Base-by-base conservation (phyloP, 2,329 filamentous ascomycete species). In the Ophiostoma pallidulum region DNA sequence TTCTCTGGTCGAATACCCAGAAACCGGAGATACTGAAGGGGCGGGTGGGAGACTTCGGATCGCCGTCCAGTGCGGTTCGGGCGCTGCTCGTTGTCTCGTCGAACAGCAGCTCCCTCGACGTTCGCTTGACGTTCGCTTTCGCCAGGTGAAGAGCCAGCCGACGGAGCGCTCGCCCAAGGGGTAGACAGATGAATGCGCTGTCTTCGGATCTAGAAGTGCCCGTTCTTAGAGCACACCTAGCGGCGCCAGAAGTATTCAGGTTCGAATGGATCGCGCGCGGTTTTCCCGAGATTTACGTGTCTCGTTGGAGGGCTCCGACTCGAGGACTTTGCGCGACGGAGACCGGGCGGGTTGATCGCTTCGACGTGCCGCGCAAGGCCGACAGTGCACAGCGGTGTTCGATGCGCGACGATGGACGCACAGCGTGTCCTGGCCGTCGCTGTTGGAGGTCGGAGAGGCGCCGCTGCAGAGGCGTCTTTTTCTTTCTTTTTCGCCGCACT, bases 221-320 rank as follows among this genome's bases (percentile, higher is more conserved):
- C 37, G 45, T 41, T 35, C 26, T 26, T 19, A 41, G 29, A 47
- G 45, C 45, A 47, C 36, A 20, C 45, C 37, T 8, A 47, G 37
- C 45, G 29, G 24, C 44, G 12, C 44, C 44, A 16, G 41, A 41
- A 29, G 43, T 46, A 18, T 46, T 18, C 22, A n/a, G n/a, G n/a
- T n/a, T n/a, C n/a, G 26, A 16, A 37, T 36, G 14, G 13, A 28
- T 8, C 20, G 16, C 10, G 24, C 7, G 41, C 24, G 19, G 29
- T 18, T 3, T 13, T 43, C 41, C 41, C 12, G 28, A 3, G 8
- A 16, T 16, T 24, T 14, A 8, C 20, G 4, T 43, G 18, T 43
- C 29, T 14, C 20, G 13, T 24, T 13, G 4, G 13, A 9, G 9
- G n/a, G 18, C 16, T 20, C 19, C 20, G 16, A 29, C 10, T 29